Conservation (phyloP, 805 yeast genomes). For the Candida rishiriensis region DNA sequence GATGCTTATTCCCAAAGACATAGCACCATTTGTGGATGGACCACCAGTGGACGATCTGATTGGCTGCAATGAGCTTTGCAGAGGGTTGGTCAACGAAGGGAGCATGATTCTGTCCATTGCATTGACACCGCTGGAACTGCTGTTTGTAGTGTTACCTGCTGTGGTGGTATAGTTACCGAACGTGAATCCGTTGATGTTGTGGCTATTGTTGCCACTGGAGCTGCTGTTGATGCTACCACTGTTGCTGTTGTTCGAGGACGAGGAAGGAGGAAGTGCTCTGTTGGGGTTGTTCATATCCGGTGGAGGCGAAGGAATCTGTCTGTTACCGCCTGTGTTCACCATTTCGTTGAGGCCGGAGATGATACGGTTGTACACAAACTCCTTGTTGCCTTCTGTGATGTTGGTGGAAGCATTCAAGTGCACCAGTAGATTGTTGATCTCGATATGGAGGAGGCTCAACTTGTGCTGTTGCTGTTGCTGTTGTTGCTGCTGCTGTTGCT, state of each 20-base stretch:
- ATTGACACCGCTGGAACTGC: conserved; percentile 1
- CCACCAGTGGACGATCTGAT: conserved; percentile 9
- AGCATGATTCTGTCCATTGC: conserved; percentile 17
- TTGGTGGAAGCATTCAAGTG: conserved; percentile 21
- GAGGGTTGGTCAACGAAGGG: conserved; percentile 21
- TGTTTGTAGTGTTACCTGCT: background rate
- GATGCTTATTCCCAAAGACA: conserved; percentile 11
- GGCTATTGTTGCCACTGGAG: background rate
- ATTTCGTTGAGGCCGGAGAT: conserved; percentile 20
- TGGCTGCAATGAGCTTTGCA: conserved; percentile 22
- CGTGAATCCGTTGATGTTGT: background rate
- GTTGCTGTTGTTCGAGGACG: background rate
- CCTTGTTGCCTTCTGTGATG: conserved; percentile 21
- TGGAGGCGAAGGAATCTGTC: conserved; percentile 14
- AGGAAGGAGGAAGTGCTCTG: conserved; percentile 9
- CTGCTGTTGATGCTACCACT: background rate
- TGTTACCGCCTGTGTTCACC: conserved; percentile 7
- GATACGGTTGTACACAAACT: conserved; percentile 22
- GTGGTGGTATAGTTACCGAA: conserved; percentile 13
- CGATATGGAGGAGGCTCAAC: conserved; percentile 22
- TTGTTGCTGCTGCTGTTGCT: conserved; percentile 3
- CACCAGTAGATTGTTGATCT: conserved; percentile 25
- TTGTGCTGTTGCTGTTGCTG: conserved; percentile 13
- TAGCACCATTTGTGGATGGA: background rate
- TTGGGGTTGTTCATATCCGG: conserved; percentile 15